These are phyloP conservation scores for Diutina sp. DNA, from an alignment of 1,139 yeast genomes.

Conservation along the genomic window DNA sequence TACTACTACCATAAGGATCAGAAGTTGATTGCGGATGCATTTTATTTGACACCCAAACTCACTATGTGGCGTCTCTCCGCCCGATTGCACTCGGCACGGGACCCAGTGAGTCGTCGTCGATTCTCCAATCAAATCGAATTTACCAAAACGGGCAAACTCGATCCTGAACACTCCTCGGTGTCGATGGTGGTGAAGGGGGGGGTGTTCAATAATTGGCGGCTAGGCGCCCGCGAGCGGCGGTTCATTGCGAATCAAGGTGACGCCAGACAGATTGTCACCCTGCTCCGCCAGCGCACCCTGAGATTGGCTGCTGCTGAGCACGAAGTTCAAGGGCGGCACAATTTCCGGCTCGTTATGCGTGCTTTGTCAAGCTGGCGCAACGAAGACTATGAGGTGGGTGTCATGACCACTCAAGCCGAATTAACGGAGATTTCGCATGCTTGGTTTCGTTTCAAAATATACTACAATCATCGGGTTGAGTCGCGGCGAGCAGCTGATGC, in stretches of 20 bases:
- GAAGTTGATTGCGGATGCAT: not conserved
- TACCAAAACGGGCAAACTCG: not conserved
- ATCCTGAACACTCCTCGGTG: not conserved
- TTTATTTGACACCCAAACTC: no score
- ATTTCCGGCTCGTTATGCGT: not conserved
- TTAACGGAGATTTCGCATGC: not conserved
- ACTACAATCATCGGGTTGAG: not conserved
- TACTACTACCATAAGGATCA: not conserved
- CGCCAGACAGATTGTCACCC: not conserved
- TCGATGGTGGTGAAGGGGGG: not conserved
- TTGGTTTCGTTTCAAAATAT: not conserved
- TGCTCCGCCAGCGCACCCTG: not conserved
- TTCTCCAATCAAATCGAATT: not conserved
- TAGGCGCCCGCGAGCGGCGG: not conserved
- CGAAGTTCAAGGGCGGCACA: not conserved
- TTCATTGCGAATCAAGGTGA: not conserved
- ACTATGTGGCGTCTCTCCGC: not conserved
- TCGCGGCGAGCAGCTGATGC: not conserved
- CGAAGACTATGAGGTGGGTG: not conserved
- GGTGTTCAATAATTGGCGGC: not conserved
- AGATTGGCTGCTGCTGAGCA: not conserved
- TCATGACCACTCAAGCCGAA: not conserved
- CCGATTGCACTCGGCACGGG: not conserved
- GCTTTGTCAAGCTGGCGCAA: not conserved
- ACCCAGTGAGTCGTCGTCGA: not conserved